A percentile compares a stretch with the other conserved stretches of the same genome.
Evolutionary conservation across 345 rosid species (phyloP).

Genomic region (Kandelia obovata): DNA sequence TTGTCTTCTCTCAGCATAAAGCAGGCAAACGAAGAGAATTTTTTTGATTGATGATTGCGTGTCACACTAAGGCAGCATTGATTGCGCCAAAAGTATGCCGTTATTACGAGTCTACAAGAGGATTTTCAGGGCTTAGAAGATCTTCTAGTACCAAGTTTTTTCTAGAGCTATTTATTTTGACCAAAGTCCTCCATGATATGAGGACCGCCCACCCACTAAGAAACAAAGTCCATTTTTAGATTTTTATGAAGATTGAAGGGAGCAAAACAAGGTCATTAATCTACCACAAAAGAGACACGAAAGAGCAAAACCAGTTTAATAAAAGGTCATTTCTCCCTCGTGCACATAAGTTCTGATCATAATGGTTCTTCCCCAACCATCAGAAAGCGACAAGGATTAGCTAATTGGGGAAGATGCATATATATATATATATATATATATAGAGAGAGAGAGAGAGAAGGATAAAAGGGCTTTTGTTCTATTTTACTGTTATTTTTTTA

Average conservation of each 20-base stretch:
- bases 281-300: constrained; percentile 27
- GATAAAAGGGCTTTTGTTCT: not conserved
- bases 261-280: constrained; percentile 19
- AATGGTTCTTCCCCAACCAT: constrained; percentile 19
- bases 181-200: constrained; percentile 32
- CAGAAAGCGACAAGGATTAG: constrained; percentile 19
- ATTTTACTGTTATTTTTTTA: not conserved
- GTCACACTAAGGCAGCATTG: constrained; percentile 2
- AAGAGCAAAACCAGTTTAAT: constrained; percentile 30
- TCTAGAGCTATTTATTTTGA: constrained; percentile 36
- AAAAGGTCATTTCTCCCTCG: not conserved
- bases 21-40: constrained; percentile 23
- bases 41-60: constrained; percentile 10
- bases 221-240: constrained; percentile 29
- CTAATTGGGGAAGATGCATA: constrained; percentile 10
- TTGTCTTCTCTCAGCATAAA: constrained; percentile 14
- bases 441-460: not conserved
- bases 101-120: constrained; percentile 9
- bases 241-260: constrained; percentile 15
- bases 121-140: constrained; percentile 13
- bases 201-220: constrained; percentile 47
- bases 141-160: constrained; percentile 23
- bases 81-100: constrained; percentile 3
- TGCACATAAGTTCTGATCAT: constrained; percentile 21
- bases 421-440: not conserved